Evolutionary conservation across 2,329 filamentous ascomycete species (phyloP), one percentile per base, ranked within the genome.

Genomic region (Colletotrichum spinosum): DNA sequence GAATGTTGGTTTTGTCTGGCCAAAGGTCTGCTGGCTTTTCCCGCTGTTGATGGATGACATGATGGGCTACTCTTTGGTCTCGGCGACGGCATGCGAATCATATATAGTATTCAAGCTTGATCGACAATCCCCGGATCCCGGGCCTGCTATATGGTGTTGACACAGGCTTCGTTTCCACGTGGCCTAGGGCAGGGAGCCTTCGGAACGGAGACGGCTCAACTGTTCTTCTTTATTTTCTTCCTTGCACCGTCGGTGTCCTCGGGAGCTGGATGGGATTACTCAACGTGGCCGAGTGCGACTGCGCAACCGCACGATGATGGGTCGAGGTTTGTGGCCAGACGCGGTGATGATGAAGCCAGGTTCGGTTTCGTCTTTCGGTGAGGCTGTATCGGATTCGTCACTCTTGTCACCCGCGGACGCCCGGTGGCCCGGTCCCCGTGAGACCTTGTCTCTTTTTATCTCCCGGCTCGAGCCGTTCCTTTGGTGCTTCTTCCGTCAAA

Each of bases 31-130:
- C 3, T 25, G 38, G n/a, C n/a, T n/a, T 25, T 15, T 6, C 2
- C 33, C 11, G 11, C 34, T 44, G 2, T 33, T 35, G 51, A 51
- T 25, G 4, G 56, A 55, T 8, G 61, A 37, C 61, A 65, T 65
- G 3, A 11, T 45, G 45, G 5, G 5, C 2, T 8, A 41, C 25
- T 25, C 25, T 25, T 25, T 4, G 12, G 17, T 49, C 8, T 8
- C 17, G 44, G 17, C 3, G 45, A 41, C 35, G 6, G 44, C 5
- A 1, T 6, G 12, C 10, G n/a, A 57, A 42, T n/a, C 8, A 35
- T 57, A 57, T 57, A 57, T 57, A 42, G 42, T 10, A 13, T 55
- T 15, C 12, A 11, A 48, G 9, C 37, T 55, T 25, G 25, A 25
- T 25, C 25, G 41, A 13, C 17, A 13, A 15, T 15, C 2, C 11